phyloP scores from a whole-genome alignment of 108 stramenopile genomes.

The Nitzschia sp. region DNA sequence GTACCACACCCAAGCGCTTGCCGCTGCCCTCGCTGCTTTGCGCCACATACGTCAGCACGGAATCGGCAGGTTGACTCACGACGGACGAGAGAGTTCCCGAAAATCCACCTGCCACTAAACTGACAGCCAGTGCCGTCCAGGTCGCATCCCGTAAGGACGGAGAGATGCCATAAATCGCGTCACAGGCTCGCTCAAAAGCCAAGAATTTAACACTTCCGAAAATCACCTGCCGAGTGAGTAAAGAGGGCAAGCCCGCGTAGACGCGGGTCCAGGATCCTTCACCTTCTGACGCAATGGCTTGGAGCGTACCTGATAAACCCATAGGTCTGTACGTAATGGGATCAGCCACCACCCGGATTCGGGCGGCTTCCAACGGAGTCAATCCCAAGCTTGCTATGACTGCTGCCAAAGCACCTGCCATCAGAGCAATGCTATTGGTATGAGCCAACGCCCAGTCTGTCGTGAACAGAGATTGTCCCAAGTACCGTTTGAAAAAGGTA shows the following conservation, averaged over 20 bases:
- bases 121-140: conserved; percentile 73
- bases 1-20: conserved; percentile 49
- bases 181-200: conserved; percentile 88
- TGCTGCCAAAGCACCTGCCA: conserved; percentile 89
- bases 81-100: conserved; percentile 80
- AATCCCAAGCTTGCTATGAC: conserved; percentile 89
- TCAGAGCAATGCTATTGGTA: conserved; percentile 75
- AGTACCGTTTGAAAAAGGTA: conserved; percentile 84
- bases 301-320: conserved; percentile 69
- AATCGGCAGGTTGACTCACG: conserved; percentile 93
- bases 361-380: conserved; percentile 81
- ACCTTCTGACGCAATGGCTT: conserved; percentile 67
- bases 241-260: conserved; percentile 88
- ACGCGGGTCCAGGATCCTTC: conserved; percentile 60
- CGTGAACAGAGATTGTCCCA: conserved; percentile 43
- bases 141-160: conserved; percentile 66
- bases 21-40: conserved; percentile 46
- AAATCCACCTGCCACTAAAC: conserved; percentile 85
- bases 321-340: conserved; percentile 61
- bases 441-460: conserved; percentile 59
- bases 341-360: conserved; percentile 89
- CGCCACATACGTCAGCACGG: conserved; percentile 76
- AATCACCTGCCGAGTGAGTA: conserved; percentile 91
- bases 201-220: conserved; percentile 95
- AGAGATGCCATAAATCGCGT: conserved; percentile 55